phyloP scores from a whole-genome alignment of 177 flowering plant species.

The Vitis hybrid region DNA sequence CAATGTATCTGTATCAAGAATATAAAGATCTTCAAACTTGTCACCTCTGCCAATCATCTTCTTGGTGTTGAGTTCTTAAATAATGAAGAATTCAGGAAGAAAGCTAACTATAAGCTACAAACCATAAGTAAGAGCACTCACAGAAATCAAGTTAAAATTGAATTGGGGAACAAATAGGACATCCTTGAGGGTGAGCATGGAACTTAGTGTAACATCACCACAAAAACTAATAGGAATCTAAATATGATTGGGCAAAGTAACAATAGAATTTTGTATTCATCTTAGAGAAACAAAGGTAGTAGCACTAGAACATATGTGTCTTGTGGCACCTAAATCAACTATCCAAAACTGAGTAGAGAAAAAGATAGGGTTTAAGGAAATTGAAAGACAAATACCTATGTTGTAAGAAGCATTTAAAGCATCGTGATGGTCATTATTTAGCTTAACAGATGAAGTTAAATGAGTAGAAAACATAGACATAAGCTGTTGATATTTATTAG shows the following conservation, averaged over 20 bases:
- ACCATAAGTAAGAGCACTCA: not conserved
- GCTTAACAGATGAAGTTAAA: too few relatives aligned
- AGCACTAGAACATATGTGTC: not conserved
- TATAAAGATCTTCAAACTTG: too few relatives aligned
- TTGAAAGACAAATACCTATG: not conserved
- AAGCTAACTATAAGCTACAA: too few relatives aligned
- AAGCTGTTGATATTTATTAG: too few relatives aligned
- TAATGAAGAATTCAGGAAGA: not conserved
- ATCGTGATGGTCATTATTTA: too few relatives aligned
- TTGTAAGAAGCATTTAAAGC: not conserved
- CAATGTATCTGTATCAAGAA: too few relatives aligned
- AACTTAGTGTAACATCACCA: not conserved
- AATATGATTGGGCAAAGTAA: not conserved
- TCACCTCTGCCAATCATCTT: not conserved
- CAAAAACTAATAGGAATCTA: not conserved
- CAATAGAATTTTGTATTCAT: not conserved
- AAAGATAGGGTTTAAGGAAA: not conserved
- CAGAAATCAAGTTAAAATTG: not conserved
- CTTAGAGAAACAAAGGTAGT: not conserved
- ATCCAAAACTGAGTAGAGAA: not conserved
- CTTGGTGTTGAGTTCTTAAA: not conserved
- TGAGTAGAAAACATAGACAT: too few relatives aligned
- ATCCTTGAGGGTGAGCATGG: not conserved
- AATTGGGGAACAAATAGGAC: not conserved
- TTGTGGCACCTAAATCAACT: not conserved